Base-by-base conservation (phyloP, 768 basidiomycete species). In the Tremella yokohamensis region DNA sequence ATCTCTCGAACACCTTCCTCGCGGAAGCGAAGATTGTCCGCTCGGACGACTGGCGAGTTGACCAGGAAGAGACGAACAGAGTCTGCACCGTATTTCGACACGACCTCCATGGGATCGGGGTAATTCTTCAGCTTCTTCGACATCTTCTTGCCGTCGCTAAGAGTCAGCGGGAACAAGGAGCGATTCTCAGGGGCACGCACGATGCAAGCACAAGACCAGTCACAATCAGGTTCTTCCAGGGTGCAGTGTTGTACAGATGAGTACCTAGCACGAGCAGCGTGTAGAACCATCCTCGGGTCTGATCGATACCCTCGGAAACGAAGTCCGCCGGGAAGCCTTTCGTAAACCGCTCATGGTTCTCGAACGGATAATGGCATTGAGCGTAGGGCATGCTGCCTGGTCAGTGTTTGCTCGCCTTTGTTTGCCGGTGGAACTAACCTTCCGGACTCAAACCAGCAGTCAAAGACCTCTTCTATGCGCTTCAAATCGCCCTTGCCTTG, bases 391-490 rank as follows among this genome's bases (percentile, higher is more conserved):
- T 99, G 73, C 94, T 97, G 66, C 8, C 8, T 29, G 39, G 7
- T 51, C 54, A 56, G 37, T 18, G 34, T 6, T 13, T 40, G 38
- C 15, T 16, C 25, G 22, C 11, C 34, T 24, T 39, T 20, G 26
- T 20, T 26, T n/a, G n/a, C n/a, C n/a, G n/a, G n/a, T 12, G 20
- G 47, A 37, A 66, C 83, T 61, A 64, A 91, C 91, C 89, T 91
- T 79, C 96, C 96, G 3, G 94, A 98, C 79, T 99, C 96, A 73
- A 99, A 99, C 96, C 96, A 99, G 72, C 96, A 99, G 74, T 99
- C 96, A 73, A 99, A 98, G 38, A 99, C 91, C 76, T 98, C 96
- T 59, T 96, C 90, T n/a, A 97, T 82, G 49, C 96, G 86, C 77
- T 83, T 89, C 20, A 99, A 79, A 11, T 78, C 77, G 15, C 94